These are phyloP conservation scores for Taiozyma sp. DNA, from an alignment of 1,139 yeast genomes.

Conservation along the genomic window DNA sequence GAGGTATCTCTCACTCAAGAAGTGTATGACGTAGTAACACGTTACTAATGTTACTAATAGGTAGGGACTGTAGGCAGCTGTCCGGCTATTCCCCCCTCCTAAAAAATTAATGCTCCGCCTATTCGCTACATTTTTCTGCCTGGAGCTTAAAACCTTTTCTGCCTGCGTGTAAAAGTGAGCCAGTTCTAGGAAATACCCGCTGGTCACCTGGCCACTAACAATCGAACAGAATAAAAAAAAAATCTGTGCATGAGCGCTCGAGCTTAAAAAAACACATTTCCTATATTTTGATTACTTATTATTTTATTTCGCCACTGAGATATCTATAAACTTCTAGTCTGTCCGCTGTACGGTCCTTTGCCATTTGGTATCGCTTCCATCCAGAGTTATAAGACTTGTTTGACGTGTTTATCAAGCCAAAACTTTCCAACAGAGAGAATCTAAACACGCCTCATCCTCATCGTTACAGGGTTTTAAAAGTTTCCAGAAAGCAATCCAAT, in stretches of 20 bases:
- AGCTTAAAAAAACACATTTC: neutral
- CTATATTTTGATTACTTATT: neutral
- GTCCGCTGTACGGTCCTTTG: neutral
- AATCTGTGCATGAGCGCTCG: neutral
- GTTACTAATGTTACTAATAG: too few species aligned
- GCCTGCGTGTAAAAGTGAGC: neutral
- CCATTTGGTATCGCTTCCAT: neutral
- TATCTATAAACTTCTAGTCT: neutral
- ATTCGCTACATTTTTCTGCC: neutral
- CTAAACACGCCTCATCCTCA: too few species aligned
- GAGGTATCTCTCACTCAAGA: too few species aligned
- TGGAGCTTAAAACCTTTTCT: neutral
- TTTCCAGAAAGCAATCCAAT: neutral
- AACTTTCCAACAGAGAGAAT: neutral
- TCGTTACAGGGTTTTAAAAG: neutral
- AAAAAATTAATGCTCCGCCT: neutral
- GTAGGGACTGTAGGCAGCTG: too few species aligned
- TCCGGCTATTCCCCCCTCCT: too few species aligned
- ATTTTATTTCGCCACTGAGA: neutral
- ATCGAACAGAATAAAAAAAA: neutral
- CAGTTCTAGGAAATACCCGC: neutral
- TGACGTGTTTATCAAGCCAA: neutral
- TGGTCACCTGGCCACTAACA: neutral
- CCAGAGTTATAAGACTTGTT: neutral
- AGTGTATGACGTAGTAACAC: too few species aligned